Evolutionary conservation across 495 filamentous ascomycete genomes (phyloP).

Genomic region (Coniosporium apollinis): DNA sequence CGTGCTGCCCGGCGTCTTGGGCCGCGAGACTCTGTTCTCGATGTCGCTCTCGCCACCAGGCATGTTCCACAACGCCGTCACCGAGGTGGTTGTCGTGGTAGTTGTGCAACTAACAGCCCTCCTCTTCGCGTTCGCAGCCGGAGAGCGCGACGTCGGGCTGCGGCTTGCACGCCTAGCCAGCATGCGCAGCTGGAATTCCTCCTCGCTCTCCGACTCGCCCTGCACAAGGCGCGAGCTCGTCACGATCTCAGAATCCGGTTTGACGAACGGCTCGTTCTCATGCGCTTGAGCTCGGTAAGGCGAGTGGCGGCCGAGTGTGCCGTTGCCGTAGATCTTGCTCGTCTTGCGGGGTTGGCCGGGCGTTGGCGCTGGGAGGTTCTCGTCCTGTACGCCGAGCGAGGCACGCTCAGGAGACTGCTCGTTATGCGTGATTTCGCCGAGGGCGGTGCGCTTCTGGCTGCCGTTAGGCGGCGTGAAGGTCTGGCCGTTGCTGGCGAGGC

Average conservation of each 20-base stretch:
- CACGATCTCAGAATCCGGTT: conserved; percentile 28
- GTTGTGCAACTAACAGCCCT: conserved; percentile 44
- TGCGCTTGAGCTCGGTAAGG: conserved; percentile 19
- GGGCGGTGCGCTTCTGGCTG: conserved; percentile 58
- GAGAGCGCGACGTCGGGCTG: conserved; percentile 35
- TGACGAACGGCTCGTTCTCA: conserved; percentile 25
- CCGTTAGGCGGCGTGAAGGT: conserved; percentile 72
- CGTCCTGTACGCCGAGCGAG: conserved; percentile 41
- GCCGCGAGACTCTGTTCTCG: conserved; percentile 27
- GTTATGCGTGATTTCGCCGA: conserved; percentile 81
- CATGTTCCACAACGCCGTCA: conserved; percentile 24
- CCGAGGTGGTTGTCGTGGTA: conserved; percentile 40
- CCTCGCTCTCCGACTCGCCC: conserved; percentile 49
- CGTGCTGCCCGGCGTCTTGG: conserved; percentile 46
- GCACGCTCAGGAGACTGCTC: conserved; percentile 24
- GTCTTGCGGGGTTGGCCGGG: conserved; percentile 91
- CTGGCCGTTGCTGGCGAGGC: conserved; percentile 38
- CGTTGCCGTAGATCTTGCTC: conserved; percentile 35
- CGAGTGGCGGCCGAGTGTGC: conserved; percentile 24
- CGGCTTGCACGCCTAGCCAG: conserved; percentile 29
- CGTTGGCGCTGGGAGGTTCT: conserved; percentile 84
- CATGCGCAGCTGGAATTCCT: conserved; percentile 59
- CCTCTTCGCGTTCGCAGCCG: conserved; percentile 27
- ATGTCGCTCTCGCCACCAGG: conserved; percentile 15
- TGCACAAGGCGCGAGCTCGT: conserved; percentile 33